Conservation (phyloP, 306 rosid species). For the Cucurbita ficifolia region DNA sequence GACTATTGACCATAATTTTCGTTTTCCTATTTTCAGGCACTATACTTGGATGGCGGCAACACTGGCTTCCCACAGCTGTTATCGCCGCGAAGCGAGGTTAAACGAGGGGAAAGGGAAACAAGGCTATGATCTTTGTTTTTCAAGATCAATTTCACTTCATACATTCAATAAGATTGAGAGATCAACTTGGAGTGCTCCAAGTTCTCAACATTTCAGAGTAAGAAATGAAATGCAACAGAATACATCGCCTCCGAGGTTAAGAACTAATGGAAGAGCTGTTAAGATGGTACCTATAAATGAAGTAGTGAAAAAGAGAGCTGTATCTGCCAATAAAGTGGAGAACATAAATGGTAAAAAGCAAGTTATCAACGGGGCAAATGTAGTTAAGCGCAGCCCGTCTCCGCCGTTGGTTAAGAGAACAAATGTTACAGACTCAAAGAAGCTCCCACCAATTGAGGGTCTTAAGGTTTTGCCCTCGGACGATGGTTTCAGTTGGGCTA, state of each 20-base stretch:
- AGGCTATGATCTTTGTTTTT: conserved; percentile 35
- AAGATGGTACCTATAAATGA: conserved; percentile 76
- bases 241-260: conserved; percentile 34
- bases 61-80: conserved; percentile 54
- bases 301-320: conserved; percentile 30
- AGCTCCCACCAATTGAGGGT: conserved; percentile 65
- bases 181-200: conserved; percentile 9
- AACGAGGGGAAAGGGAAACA: conserved; percentile 27
- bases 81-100: conserved; percentile 28
- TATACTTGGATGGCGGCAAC: conserved; percentile 36
- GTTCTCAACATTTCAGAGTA: conserved; percentile 14
- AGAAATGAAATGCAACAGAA: conserved; percentile 42
- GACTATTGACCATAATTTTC: not conserved
- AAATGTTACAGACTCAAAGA: conserved; percentile 18
- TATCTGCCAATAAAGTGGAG: conserved; percentile 17
- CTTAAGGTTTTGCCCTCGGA: conserved; percentile 77
- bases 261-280: conserved; percentile 56
- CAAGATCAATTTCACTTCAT: conserved; percentile 35
- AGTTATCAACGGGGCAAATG: conserved; percentile 39
- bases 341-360: conserved; percentile 39
- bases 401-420: conserved; percentile 25
- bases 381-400: conserved; percentile 27
- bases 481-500: conserved; percentile 89
- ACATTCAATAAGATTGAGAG: conserved; percentile 22
- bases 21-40: conserved; percentile 15